Base-by-base conservation (phyloP, 108 stramenopile genomes). In the Skeletonema tropicum region DNA sequence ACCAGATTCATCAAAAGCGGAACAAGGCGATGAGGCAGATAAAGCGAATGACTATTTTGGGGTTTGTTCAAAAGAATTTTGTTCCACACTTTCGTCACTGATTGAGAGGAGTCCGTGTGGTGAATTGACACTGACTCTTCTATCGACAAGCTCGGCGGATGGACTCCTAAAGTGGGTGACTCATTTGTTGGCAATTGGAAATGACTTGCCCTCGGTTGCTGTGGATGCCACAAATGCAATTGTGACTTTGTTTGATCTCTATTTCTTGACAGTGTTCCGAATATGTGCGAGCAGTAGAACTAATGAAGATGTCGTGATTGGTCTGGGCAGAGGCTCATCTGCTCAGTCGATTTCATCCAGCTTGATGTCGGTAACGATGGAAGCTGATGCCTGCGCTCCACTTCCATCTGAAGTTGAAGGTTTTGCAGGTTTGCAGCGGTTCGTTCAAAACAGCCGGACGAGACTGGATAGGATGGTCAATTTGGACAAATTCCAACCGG, bases 191-290 rank as follows among this genome's bases (percentile, higher is more conserved):
- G 29, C 80, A 11, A 68, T 88, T 8, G 70, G 87, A 21, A 62
- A 83, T 0, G 86, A 72, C 46, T 68, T 95, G 38, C 94, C 94
- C 12, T 52, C 79, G 25, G 61, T 91, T 49, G 70, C 80, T 10
- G 73, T 55, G 17, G 91, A 91, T 45, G 79, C 83, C 21, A 32
- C 60, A 14, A 64, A 62, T 19, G 90, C 85, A 12, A 48, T 92
- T 11, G 64, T 49, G 33, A 91, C 87, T 45, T 63, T 92, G 1
- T 81, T 71, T 60, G 90, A 95, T 85, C 86, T 95, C 25, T 95
- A 90, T 65, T 57, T 90, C 68, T 88, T 90, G 6, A 92, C 94
- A 6, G 90, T 91, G 9, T 88, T 95, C 60, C 90, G 94, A 5
- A 58, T 95, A 33, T 95, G 91, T 71, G 49, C 70, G 10, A 75